A percentile compares a stretch with the other conserved stretches of the same genome.
phyloP scores from a whole-genome alignment of 176 grass and related monocot species.

The Urochloa ruziziensis region DNA sequence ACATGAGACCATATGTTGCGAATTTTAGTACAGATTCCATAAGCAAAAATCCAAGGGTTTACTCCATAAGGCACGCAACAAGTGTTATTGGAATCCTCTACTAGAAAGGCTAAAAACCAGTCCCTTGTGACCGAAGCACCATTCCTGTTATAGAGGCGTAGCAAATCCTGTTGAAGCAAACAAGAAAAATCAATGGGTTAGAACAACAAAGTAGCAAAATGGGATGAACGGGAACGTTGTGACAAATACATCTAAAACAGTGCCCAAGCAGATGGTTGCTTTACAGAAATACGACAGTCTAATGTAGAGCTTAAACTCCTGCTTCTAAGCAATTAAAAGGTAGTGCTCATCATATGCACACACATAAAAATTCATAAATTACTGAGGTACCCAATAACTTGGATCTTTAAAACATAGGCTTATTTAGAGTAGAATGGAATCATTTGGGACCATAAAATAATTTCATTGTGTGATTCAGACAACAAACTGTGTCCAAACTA shows the following conservation, averaged over 20 bases:
- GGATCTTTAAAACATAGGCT: neutral
- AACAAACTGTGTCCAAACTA: neutral
- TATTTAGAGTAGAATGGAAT: neutral
- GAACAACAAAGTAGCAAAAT: neutral
- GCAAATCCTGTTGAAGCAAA: slow-evolving; percentile 45
- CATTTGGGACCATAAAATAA: neutral
- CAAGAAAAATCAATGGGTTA: neutral
- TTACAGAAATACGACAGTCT: neutral
- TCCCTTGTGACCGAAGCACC: neutral
- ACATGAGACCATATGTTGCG: neutral
- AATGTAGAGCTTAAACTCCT: neutral
- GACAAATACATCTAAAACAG: neutral
- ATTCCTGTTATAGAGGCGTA: slow-evolving; percentile 54
- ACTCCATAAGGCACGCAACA: slow-evolving; percentile 13
- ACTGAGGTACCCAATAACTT: neutral
- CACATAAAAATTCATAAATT: neutral
- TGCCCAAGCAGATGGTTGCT: neutral
- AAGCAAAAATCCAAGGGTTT: slow-evolving; percentile 9
- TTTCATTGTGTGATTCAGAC: neutral
- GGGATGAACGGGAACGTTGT: neutral
- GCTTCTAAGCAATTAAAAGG: neutral
- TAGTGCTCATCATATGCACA: neutral
- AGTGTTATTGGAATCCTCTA: slow-evolving; percentile 30
- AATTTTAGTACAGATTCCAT: slow-evolving; percentile 25
- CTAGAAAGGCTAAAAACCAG: neutral